Evolutionary conservation across 192 early-diverging fungal species (phyloP), one percentile per base, ranked within the genome.

Genomic region (Phlyctochytrium bullatum): DNA sequence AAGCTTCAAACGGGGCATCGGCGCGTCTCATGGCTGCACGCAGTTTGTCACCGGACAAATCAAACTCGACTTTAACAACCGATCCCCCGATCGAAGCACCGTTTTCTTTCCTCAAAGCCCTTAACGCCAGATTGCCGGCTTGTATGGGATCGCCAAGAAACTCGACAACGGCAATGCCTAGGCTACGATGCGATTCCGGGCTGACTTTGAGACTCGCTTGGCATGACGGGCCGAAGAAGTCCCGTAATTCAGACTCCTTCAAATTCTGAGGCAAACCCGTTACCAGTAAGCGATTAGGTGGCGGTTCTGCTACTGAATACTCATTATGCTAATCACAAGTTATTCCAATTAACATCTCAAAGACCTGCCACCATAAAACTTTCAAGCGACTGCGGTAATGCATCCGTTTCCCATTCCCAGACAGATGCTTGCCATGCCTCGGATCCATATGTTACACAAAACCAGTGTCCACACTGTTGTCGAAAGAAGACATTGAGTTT

Each of bases 1-100:
- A 75, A 16, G 23, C 25, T 33, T 75, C 59, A 61, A 87, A 80
- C 3, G 81, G 80, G 36, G 91, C 62, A 52, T 92, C 89, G 3
- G 78, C 75, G 3, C 81, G n/a, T n/a, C n/a, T n/a, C n/a, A n/a
- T n/a, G n/a, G n/a, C 40, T 10, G 12, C 40, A 14, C 40, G 10
- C 40, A 50, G 40, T 50, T 14, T 50, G 10, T 50, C 40, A 50
- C 40, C 40, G 10, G 40, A 50, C 12, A n/a, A 10, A n/a, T 50
- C 40, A 50, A 50, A 50, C 40, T 50, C 12, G 40, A 50, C 40
- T 10, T 10, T 50, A n/a, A 50, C 40, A n/a, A 50, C 40, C 40
- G 40, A 50, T 10, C 40, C 40, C 40, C 40, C 40, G 10, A 50
- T 50, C n/a, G 40, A 50, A 10, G 40, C 40, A n/a, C 40, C 40